phyloP scores from a whole-genome alignment of 2,329 filamentous ascomycete species.

The Mycosphaerella arachidis region DNA sequence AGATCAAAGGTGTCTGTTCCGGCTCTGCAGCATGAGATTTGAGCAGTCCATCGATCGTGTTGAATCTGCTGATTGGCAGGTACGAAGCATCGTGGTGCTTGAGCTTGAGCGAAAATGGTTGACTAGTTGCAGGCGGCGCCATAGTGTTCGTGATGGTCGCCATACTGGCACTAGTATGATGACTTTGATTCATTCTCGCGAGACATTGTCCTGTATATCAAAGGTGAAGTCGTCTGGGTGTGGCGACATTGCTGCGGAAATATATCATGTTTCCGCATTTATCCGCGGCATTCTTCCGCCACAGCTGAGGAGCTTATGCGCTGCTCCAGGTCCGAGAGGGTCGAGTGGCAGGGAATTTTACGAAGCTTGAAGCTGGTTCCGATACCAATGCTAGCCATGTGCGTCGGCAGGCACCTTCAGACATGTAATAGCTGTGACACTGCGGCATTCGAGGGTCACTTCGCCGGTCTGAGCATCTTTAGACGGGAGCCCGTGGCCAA shows the following conservation, averaged over 20 bases:
- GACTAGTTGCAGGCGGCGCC: conserved; percentile 1
- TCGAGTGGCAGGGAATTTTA: not conserved
- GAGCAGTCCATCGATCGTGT: conserved; percentile 33
- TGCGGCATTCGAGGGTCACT: not conserved
- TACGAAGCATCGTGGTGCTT: conserved; percentile 20
- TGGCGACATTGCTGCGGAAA: not conserved
- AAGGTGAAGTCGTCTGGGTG: not conserved
- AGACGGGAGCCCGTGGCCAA: not conserved
- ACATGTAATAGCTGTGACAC: not conserved
- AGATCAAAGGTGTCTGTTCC: conserved; percentile 28
- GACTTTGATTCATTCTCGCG: not conserved
- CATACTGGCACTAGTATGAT: conserved; percentile 3
- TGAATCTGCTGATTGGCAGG: conserved; percentile 25
- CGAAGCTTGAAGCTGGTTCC: not conserved
- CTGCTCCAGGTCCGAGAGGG: not conserved
- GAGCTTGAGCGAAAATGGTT: conserved; percentile 11
- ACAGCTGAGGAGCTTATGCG: not conserved
- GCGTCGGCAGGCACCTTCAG: not conserved
- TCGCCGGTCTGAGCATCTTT: not conserved
- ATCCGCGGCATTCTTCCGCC: not conserved
- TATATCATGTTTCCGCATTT: not conserved
- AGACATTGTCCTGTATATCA: not conserved
- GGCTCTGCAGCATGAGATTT: conserved; percentile 29
- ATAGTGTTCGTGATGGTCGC: conserved; percentile 11
- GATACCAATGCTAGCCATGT: not conserved